phyloP scores from a whole-genome alignment of 257 asterid genomes.

The Mentha longifolia region DNA sequence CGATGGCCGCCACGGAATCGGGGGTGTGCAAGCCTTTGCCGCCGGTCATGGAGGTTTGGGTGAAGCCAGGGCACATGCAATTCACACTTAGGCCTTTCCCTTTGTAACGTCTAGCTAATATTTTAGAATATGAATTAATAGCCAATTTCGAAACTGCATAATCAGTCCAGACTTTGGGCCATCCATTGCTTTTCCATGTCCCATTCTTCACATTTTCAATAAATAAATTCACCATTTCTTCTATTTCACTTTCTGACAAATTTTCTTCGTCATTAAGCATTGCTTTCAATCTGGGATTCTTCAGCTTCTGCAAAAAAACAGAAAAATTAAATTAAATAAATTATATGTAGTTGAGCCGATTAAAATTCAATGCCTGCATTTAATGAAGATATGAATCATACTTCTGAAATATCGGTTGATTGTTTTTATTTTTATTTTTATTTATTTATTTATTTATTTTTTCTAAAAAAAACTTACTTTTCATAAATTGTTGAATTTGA shows the following conservation, averaged over 20 bases:
- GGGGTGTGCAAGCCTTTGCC: conserved; percentile 65
- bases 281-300: conserved; percentile 45
- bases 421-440: too few relatives aligned
- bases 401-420: too few relatives aligned
- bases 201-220: conserved; percentile 57
- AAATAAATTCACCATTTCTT: conserved; percentile 52
- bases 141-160: conserved; percentile 82
- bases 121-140: conserved; percentile 60
- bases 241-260: conserved; percentile 48
- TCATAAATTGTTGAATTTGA: too few relatives aligned
- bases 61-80: conserved; percentile 82
- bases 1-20: conserved; percentile 52
- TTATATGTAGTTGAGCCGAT: too few relatives aligned
- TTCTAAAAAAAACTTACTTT: too few relatives aligned
- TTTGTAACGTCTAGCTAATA: conserved; percentile 55
- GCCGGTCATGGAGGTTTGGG: conserved; percentile 79
- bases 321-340: too few relatives aligned
- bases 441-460: too few relatives aligned
- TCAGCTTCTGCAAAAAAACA: conserved; percentile 56
- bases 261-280: conserved; percentile 58
- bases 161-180: conserved; percentile 87
- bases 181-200: conserved; percentile 65
- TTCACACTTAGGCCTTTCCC: conserved; percentile 52
- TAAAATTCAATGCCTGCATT: too few relatives aligned
- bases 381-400: too few relatives aligned